These are phyloP conservation scores for Candida peoriensis DNA, from an alignment of 805 yeast species.

Conservation along the genomic window DNA sequence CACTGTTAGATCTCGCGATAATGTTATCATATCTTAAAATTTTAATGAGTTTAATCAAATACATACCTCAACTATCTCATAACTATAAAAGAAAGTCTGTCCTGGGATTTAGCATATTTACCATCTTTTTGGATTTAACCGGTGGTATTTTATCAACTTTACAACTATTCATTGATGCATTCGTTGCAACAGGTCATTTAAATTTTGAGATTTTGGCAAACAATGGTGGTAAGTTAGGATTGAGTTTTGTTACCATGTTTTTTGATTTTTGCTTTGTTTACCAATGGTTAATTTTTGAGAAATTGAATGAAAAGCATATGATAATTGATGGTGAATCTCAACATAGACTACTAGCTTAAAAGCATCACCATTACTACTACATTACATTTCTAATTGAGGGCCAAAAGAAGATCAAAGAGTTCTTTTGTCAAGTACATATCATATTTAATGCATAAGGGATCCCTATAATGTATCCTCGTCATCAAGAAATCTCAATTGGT, in stretches of 20 bases:
- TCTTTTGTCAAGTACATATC: too few species aligned
- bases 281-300: conserved; percentile 29
- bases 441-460: too few species aligned
- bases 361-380: neutral
- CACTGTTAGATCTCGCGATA: conserved; percentile 29
- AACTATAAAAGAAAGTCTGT: conserved; percentile 76
- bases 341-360: neutral
- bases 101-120: conserved; percentile 75
- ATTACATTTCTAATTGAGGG: too few species aligned
- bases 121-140: conserved; percentile 30
- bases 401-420: too few species aligned
- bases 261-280: conserved; percentile 34
- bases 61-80: conserved; percentile 80
- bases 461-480: too few species aligned
- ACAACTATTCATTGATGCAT: conserved; percentile 23
- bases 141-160: conserved; percentile 29
- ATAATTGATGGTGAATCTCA: neutral
- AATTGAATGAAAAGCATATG: neutral
- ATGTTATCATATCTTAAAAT: conserved; percentile 40
- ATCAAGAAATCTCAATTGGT: too few species aligned
- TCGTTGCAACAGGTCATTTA: conserved; percentile 22
- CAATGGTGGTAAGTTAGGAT: conserved; percentile 35
- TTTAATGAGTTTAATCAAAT: conserved; percentile 43
- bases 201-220: conserved; percentile 22
- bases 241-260: conserved; percentile 32